A percentile compares a stretch with the other conserved stretches of the same genome.
Conservation (phyloP, 164 flowering plant genomes). For the Akebia trifoliata region DNA sequence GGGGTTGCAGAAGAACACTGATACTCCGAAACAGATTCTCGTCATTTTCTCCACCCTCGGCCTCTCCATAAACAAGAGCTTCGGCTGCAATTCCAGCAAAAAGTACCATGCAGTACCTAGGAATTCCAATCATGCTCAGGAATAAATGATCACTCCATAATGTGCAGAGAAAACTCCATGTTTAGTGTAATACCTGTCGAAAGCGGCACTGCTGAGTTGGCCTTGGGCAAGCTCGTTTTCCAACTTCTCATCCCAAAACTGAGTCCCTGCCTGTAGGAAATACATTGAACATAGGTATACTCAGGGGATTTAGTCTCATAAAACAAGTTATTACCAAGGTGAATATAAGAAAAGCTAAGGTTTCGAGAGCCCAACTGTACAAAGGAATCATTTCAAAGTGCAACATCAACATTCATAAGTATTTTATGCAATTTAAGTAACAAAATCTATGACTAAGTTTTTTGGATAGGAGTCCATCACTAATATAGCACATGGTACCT, state of each 20-base stretch:
- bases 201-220: slow-evolving; percentile 63
- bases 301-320: neutral
- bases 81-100: slow-evolving; percentile 99
- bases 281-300: neutral
- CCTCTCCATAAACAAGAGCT: slow-evolving; percentile 94
- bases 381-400: neutral
- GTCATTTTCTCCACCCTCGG: slow-evolving; percentile 98
- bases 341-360: neutral
- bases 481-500: too few species aligned
- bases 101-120: slow-evolving; percentile 95
- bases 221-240: slow-evolving; percentile 83
- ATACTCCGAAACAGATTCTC: slow-evolving; percentile 84
- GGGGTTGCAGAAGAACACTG: slow-evolving; percentile 73
- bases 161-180: neutral
- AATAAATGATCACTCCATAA: slow-evolving; percentile 1
- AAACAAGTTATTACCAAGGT: neutral
- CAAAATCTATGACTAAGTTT: too few species aligned
- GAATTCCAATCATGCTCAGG: neutral
- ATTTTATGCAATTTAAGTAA: neutral
- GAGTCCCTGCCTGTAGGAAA: slow-evolving; percentile 80
- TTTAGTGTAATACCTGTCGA: slow-evolving; percentile 55
- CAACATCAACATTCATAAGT: neutral
- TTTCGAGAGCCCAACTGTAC: neutral
- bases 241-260: slow-evolving; percentile 94
- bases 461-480: too few species aligned